These are phyloP conservation scores for Ocimum tenuiflorum DNA, from an alignment of 257 asterid genomes.

Conservation along the genomic window DNA sequence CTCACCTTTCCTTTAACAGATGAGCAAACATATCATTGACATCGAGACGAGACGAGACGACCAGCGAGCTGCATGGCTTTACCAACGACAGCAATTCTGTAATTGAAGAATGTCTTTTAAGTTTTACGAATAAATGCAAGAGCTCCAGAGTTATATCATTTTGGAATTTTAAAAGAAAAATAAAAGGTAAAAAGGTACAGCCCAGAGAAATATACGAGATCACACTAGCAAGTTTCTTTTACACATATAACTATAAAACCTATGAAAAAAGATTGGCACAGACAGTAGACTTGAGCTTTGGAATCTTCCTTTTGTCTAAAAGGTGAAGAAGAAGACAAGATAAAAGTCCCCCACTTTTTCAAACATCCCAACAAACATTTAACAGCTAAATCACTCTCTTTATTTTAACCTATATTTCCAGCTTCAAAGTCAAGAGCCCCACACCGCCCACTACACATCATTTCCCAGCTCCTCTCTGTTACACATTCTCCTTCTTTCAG, in stretches of 20 bases:
- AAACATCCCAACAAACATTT: slow-evolving; percentile 35
- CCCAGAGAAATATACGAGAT: neutral
- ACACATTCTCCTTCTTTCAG: slow-evolving; percentile 23
- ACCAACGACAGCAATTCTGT: neutral
- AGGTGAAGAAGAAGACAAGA: slow-evolving; percentile 60
- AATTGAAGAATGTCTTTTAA: neutral
- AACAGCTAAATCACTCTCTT: slow-evolving; percentile 24
- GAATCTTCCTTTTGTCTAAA: slow-evolving; percentile 60
- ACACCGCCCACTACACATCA: slow-evolving; percentile 32
- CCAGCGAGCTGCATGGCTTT: neutral
- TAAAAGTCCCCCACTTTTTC: slow-evolving; percentile 34
- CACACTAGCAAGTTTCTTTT: neutral
- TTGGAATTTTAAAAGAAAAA: neutral
- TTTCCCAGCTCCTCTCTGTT: slow-evolving; percentile 34
- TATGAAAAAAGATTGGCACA: slow-evolving; percentile 6
- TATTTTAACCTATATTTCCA: slow-evolving; percentile 15
- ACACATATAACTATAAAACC: neutral
- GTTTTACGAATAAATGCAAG: neutral
- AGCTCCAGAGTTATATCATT: neutral
- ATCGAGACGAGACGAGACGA: neutral
- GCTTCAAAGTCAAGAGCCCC: slow-evolving; percentile 43
- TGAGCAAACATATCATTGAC: slow-evolving; percentile 2
- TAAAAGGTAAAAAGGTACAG: neutral
- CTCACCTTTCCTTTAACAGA: slow-evolving; percentile 9
- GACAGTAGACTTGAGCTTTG: slow-evolving; percentile 19